These are phyloP conservation scores for Trichoderma gamsii DNA, from an alignment of 495 filamentous ascomycete genomes.

Conservation along the genomic window DNA sequence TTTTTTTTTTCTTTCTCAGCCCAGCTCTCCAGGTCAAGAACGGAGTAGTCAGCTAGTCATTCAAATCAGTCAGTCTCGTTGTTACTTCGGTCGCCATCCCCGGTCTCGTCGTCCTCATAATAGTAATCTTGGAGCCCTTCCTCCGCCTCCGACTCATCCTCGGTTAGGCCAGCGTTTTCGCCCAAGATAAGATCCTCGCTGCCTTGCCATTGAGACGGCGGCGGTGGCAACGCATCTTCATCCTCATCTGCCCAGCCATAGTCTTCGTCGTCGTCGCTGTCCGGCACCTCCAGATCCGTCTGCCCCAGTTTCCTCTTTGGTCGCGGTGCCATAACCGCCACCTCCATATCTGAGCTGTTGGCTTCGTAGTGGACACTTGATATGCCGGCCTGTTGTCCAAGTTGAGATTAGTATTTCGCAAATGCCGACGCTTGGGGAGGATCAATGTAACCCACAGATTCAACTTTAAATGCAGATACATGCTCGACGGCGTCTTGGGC, in stretches of 20 bases:
- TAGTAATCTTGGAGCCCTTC: neutral
- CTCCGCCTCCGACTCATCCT: conserved; percentile 11
- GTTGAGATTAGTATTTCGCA: conserved; percentile 18
- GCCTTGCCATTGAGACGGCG: conserved; percentile 48
- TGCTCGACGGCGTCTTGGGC: conserved; percentile 23
- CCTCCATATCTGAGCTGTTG: conserved; percentile 18
- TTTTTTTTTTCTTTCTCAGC: neutral
- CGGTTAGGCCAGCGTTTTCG: conserved; percentile 18
- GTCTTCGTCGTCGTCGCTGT: conserved; percentile 44
- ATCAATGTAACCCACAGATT: conserved; percentile 27
- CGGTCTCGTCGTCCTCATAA: conserved; percentile 9
- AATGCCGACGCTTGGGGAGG: conserved; percentile 5
- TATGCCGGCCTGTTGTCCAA: conserved; percentile 24
- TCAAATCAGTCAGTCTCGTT: neutral
- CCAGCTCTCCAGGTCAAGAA: neutral
- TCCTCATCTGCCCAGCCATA: conserved; percentile 48
- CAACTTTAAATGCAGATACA: conserved; percentile 37
- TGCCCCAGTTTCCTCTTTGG: conserved; percentile 41
- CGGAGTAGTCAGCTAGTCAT: neutral
- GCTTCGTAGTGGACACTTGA: conserved; percentile 22
- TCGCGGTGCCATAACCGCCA: conserved; percentile 17
- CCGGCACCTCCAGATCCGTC: conserved; percentile 41
- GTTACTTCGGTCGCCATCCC: conserved; percentile 13
- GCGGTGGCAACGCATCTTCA: conserved; percentile 37
- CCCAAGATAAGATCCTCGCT: conserved; percentile 44